Base-by-base conservation (phyloP, 257 asterid species). In the Fraxinus pennsylvanica region DNA sequence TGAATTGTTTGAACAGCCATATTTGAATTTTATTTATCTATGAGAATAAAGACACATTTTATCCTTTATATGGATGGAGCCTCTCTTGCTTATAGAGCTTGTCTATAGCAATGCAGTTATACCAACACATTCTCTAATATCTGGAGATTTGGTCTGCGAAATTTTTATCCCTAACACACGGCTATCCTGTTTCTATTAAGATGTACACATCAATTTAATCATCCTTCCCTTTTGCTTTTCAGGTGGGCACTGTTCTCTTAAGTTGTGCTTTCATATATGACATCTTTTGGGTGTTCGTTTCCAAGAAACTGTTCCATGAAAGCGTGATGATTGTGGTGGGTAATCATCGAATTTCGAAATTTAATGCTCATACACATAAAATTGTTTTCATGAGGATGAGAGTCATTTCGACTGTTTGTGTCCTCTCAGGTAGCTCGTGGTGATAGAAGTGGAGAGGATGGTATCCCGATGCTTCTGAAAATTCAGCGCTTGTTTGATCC, bases 271-370 rank as follows among this genome's bases (percentile, higher is more conserved):
- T 94, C 91, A 45, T 91, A 83, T 94, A 92, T 29, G 98, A 92
- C 93, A 92, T 94, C 74, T 94, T 94, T 80, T 94, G 98, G 98
- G 98, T 92, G 77, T 94, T 94, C 67, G 66, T 89, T 52, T 94
- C 98, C 27, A 86, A 86, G 90, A 89, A 84, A 76, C 84, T 92
- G 77, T 94, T 94, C 93, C 83, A 90, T 45, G 94, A 91, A 82
- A 94, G 98, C 74, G 98, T 94, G 89, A 94, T 94, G 98, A 92
- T 94, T 84, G 96, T 88, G 93, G 97, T 92, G 77, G 47, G 97
- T 89, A 82, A 73, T 81, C 15, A 10, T 71, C 72, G 61, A 41
- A 69, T 75, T 71, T 78, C 47, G 30, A 30, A 69, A 6, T 74
- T 54, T 13, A 47, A 47, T 43, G 68, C 74, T 21, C 38, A 6